Base-by-base conservation (phyloP, 371 early-diverging fungal species). In the Capillidium heterosporum region DNA sequence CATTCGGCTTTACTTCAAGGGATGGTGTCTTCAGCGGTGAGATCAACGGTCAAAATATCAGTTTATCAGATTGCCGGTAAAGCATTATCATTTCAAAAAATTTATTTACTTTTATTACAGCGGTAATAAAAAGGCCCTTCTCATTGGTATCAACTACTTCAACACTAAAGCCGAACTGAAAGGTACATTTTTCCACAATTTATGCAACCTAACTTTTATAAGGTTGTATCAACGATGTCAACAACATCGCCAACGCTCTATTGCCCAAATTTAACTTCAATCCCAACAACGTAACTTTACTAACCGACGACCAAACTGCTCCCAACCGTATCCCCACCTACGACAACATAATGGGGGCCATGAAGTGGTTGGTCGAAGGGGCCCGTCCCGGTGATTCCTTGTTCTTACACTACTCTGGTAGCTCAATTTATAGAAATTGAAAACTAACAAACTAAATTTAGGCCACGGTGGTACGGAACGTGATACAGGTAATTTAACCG, bases 81-180 rank as follows among this genome's bases (percentile, higher is more conserved):
- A 40, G 32, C 23, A 8, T 26, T 39, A 19, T 41, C 17, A 41
- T 21, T 49, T 5, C 2, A 19, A 1, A 35, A 11, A 32, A n/a
- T 24, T 26, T 10, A 21, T 41, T 10, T 24, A 55, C 39, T 3
- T 17, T 49, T 49, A 4, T 51, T 21, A 2, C n/a, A 52, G 57
- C 4, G 60, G 82, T 32, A 68, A 79, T 57, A 87, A 84, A 65
- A 77, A 80, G 55, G 95, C 91, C 1, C 67, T 94, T 51, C 67
- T 94, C 46, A 80, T 94, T 44, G 95, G 95, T 39, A 90, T 92
- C 65, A 94, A 94, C 63, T 94, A 94, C 63, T 71, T 72, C 40
- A 80, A 81, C 28, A 57, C 58, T 11, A 62, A 56, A 24, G 48
- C 51, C 19, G 68, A 72, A 58, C 72, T 87, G 42, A 63, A 60